Evolutionary conservation across 2,329 filamentous ascomycete genomes (phyloP).

Genomic region (Calonectria henricotiae): DNA sequence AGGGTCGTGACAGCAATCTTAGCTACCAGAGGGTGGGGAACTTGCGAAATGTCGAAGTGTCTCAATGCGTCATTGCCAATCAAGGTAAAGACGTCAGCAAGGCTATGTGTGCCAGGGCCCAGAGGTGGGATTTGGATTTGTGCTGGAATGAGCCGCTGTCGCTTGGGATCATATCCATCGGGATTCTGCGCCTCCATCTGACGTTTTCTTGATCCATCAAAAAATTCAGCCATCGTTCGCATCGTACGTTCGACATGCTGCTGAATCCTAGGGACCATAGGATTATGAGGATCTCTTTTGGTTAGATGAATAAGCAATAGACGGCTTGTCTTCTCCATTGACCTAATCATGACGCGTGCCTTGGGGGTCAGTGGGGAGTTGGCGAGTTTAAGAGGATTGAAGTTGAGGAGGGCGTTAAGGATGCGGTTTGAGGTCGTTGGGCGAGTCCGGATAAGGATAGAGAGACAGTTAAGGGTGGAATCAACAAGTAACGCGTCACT

Average conservation of each 20-base stretch:
- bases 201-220: constrained; percentile 88
- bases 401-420: constrained; percentile 86
- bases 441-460: constrained; percentile 85
- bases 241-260: constrained; percentile 88
- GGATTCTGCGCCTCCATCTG: constrained; percentile 79
- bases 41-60: constrained; percentile 85
- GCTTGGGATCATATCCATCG: constrained; percentile 85
- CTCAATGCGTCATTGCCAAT: constrained; percentile 81
- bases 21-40: constrained; percentile 83
- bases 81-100: constrained; percentile 89
- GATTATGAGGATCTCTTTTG: constrained; percentile 88
- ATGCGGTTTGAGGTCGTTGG: constrained; percentile 89
- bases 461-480: constrained; percentile 90
- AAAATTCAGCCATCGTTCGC: constrained; percentile 82
- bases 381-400: constrained; percentile 90
- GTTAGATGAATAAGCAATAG: constrained; percentile 87
- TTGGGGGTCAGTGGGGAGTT: constrained; percentile 84
- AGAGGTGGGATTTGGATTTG: constrained; percentile 77
- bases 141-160: constrained; percentile 75
- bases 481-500: constrained; percentile 93
- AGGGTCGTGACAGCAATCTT: constrained; percentile 88
- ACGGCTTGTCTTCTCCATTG: constrained; percentile 94
- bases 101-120: constrained; percentile 81
- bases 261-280: constrained; percentile 84
- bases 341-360: constrained; percentile 87